phyloP scores from a whole-genome alignment of 2,329 filamentous ascomycete genomes.

The Cladophialophora immunda region DNA sequence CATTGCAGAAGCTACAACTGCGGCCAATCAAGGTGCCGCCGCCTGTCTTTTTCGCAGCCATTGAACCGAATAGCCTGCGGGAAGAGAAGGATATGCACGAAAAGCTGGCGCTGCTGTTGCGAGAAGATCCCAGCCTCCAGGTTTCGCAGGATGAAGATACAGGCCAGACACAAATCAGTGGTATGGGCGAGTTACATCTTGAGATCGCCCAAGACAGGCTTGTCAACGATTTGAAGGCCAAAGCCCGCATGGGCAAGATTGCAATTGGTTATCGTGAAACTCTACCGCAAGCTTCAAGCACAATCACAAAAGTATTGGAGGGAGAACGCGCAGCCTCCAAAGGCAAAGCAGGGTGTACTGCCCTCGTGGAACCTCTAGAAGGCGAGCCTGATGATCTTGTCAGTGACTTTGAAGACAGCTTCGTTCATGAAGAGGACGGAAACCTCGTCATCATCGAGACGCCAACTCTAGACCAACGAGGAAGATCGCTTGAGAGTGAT shows the following conservation, averaged over 20 bases:
- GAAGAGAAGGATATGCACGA: constrained; percentile 83
- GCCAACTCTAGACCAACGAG: constrained; percentile 56
- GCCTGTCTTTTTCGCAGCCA: constrained; percentile 94
- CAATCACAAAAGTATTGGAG: constrained; percentile 74
- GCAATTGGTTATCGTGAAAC: constrained; percentile 96
- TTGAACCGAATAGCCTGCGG: constrained; percentile 79
- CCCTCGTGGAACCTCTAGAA: constrained; percentile 68
- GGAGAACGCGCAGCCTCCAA: constrained; percentile 80
- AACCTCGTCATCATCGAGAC: constrained; percentile 72
- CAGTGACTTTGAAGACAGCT: constrained; percentile 35
- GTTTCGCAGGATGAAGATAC: constrained; percentile 87
- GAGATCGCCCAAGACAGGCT: constrained; percentile 91
- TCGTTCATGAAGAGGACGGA: constrained; percentile 65
- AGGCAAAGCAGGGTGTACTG: constrained; percentile 79
- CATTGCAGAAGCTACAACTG: constrained; percentile 79
- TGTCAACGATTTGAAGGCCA: constrained; percentile 87
- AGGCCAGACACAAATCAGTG: constrained; percentile 90
- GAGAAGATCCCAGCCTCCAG: constrained; percentile 92
- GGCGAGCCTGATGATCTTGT: constrained; percentile 42
- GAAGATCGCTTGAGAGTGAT: constrained; percentile 50
- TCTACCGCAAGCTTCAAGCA: constrained; percentile 65
- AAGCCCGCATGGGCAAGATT: constrained; percentile 84
- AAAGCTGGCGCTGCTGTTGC: constrained; percentile 77
- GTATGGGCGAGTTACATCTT: constrained; percentile 95
- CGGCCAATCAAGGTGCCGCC: constrained; percentile 89